phyloP scores from a whole-genome alignment of 306 rosid genomes.

The Luffa aegyptiaca region DNA sequence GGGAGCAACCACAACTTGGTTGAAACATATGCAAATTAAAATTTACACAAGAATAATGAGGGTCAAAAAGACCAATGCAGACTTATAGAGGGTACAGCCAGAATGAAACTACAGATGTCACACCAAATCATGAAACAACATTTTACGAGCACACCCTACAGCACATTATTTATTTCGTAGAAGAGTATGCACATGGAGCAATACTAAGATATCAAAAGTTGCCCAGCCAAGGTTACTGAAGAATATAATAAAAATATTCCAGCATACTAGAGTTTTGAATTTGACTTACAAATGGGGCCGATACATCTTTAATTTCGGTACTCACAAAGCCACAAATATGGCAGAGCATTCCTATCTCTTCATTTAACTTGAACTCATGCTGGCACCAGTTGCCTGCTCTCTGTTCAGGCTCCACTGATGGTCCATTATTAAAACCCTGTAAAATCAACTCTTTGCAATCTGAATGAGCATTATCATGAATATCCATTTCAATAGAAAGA shows the following conservation, averaged over 20 bases:
- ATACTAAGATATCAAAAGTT: background rate
- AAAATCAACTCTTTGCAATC: conserved; percentile 14
- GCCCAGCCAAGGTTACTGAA: background rate
- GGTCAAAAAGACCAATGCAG: background rate
- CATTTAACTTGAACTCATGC: conserved; percentile 55
- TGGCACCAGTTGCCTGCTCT: conserved; percentile 25
- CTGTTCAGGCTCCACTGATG: conserved; percentile 8
- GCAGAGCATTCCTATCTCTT: conserved; percentile 76
- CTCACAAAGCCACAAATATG: conserved; percentile 49
- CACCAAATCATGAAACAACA: background rate
- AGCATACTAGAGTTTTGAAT: conserved; percentile 12
- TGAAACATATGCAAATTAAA: background rate
- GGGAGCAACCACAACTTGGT: background rate
- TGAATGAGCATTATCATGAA: conserved; percentile 13
- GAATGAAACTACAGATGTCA: background rate
- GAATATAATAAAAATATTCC: background rate
- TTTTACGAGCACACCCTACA: background rate
- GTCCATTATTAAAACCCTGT: conserved; percentile 42
- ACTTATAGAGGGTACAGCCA: background rate
- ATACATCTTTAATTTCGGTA: conserved; percentile 50
- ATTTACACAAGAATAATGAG: background rate
- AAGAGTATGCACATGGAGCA: background rate
- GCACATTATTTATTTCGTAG: background rate
- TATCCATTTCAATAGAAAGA: background rate
- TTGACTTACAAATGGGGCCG: conserved; percentile 78